phyloP scores from a whole-genome alignment of 176 grass and related monocot genomes.

The Aegilops speltoides region DNA sequence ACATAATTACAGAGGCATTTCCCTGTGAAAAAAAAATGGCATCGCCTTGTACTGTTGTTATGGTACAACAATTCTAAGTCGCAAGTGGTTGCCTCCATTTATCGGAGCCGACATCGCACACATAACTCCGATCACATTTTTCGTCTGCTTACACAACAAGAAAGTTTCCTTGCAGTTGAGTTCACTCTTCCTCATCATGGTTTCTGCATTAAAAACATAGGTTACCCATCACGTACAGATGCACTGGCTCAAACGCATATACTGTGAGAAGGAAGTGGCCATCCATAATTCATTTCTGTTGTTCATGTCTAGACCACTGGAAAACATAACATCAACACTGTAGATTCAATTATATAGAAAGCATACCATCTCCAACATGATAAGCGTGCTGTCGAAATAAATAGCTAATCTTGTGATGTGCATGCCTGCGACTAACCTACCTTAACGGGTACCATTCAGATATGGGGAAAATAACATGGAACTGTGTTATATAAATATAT shows the following conservation, averaged over 20 bases:
- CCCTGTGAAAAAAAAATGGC: background rate
- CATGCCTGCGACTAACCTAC: slow-evolving; percentile 5
- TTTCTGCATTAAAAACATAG: background rate
- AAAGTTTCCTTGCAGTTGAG: background rate
- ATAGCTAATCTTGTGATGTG: background rate
- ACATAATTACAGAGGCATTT: slow-evolving; percentile 16
- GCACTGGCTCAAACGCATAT: background rate
- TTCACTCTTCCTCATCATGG: slow-evolving; percentile 16
- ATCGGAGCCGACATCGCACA: background rate
- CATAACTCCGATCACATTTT: background rate
- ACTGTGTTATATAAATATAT: slow-evolving; percentile 3
- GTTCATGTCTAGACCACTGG: background rate
- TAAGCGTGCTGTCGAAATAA: background rate
- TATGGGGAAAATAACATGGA: background rate
- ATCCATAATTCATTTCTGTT: slow-evolving; percentile 5
- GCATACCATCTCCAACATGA: background rate
- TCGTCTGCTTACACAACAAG: background rate
- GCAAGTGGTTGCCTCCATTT: background rate
- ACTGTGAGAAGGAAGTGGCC: background rate
- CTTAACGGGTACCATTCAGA: slow-evolving; percentile 2
- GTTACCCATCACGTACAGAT: background rate
- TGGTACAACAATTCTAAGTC: slow-evolving; percentile 6
- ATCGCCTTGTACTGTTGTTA: background rate
- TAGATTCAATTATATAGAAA: background rate
- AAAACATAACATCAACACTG: background rate